Evolutionary conservation across 2,329 filamentous ascomycete species (phyloP).

Genomic region (Curvularia hawaiiensis): DNA sequence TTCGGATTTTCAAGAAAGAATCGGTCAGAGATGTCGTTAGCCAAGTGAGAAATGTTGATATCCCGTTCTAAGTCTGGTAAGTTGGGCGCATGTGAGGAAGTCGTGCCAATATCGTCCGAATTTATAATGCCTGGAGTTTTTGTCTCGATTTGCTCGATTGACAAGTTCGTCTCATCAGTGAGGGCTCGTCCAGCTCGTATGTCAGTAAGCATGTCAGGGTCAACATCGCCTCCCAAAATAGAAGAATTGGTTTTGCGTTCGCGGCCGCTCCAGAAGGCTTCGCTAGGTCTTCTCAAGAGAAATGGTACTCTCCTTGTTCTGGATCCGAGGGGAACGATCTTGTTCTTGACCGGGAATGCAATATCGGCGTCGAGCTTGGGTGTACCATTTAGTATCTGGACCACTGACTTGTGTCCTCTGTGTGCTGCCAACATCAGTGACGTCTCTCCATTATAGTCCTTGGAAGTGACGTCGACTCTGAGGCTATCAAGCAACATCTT

Average conservation of each 20-base stretch:
- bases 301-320: not conserved
- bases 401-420: not conserved
- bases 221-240: not conserved
- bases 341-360: not conserved
- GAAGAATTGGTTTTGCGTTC: not conserved
- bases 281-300: not conserved
- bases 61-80: not conserved
- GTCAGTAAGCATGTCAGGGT: not conserved
- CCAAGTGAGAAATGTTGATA: not conserved
- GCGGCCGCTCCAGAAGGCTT: not conserved
- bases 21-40: not conserved
- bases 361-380: not conserved
- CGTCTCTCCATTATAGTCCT: not conserved
- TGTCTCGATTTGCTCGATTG: no score
- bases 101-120: not conserved
- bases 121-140: not conserved
- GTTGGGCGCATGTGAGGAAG: not conserved
- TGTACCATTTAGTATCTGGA: not conserved
- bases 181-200: no score
- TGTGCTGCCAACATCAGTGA: not conserved
- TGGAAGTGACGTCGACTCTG: not conserved
- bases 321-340: not conserved
- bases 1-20: not conserved
- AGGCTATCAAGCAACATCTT: not conserved
- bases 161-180: no score